Percentiles rank a stretch among this genome's conserved stretches.
phyloP scores from a whole-genome alignment of 345 rosid species.

The Citrus cavaleriei region DNA sequence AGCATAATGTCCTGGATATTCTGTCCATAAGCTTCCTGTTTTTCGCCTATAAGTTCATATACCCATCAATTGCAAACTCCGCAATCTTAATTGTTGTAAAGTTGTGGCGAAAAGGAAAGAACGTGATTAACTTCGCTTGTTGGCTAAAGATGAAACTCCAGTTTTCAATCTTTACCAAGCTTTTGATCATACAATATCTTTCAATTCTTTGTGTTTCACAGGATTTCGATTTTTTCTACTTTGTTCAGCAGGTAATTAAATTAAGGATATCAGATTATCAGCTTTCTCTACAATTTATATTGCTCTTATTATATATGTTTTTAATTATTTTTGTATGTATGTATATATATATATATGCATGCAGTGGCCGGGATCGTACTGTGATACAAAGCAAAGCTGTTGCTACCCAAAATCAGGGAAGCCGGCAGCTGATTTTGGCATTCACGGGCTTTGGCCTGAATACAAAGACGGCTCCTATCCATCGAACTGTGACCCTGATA shows the following conservation, averaged over 20 bases:
- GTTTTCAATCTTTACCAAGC: conserved; percentile 25
- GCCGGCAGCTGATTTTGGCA: conserved; percentile 76
- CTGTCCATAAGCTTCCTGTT: not conserved
- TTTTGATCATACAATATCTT: conserved; percentile 42
- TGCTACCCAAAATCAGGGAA: conserved; percentile 86
- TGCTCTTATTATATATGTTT: not conserved
- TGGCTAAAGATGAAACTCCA: conserved; percentile 17
- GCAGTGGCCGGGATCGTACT: conserved; percentile 94
- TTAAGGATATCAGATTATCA: not conserved
- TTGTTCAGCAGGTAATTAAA: conserved; percentile 58
- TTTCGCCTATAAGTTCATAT: not conserved
- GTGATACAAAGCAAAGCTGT: conserved; percentile 58
- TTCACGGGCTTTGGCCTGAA: conserved; percentile 96
- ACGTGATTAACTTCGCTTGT: not conserved
- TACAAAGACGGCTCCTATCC: conserved; percentile 70
- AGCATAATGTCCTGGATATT: not conserved
- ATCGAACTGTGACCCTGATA: conserved; percentile 52
- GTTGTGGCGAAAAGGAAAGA: not conserved
- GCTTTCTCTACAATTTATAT: not conserved
- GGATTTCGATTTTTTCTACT: conserved; percentile 88
- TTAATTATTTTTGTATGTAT: too few species aligned
- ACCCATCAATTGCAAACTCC: not conserved
- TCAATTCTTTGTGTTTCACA: conserved; percentile 34
- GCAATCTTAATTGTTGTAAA: too few species aligned
- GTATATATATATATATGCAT: not conserved